Evolutionary conservation across 192 early-diverging fungal genomes (phyloP), one percentile per base, ranked within the genome.

Genomic region (Coemansia sp.): DNA sequence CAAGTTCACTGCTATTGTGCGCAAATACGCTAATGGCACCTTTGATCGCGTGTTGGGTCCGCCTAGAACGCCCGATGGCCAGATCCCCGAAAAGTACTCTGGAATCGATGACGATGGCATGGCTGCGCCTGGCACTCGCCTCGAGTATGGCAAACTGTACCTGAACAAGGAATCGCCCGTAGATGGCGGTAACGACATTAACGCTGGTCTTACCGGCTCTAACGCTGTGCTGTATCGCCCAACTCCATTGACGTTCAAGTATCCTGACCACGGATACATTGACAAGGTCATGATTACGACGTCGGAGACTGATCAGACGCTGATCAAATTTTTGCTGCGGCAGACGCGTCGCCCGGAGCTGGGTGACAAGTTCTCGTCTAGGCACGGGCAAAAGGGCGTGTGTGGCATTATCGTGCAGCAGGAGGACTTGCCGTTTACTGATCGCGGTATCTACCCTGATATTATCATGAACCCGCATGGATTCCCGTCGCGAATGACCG

Each of bases 401-500:
- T 93, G 95, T 50, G 97, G 95, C 62, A 95, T 97, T 42, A 97
- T 95, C 4, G 98, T 97, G 83, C 91, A 96, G 11, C 90, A 87
- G 61, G 97, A 99, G 76, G 97, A 99, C 75, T 94, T 99, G 93
- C 97, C 96, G 1, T 99, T 99, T 80, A 91, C 96, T 33, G 84
- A 79, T 18, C 92, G 96, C 64, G 97, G 97, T 38, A 87, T 99
- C 37, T 89, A 88, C 25, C 97, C 97, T 8, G 97, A 99, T 82
- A 77, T 99, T 63, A 91, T 99, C 66, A 93, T 99, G 70, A 99
- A 98, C 68, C 97, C 97, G n/a, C 97, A 99, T 85, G 97, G 96
- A 68, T 98, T 99, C 84, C 97, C 97, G 23, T 95, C 93, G 63
- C 97, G 97, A 78, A 99, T 99, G 97, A 99, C 97, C 8, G 97